phyloP scores from a whole-genome alignment of 2,329 filamentous ascomycete genomes.

The Proliferodiscus dingleyae region DNA sequence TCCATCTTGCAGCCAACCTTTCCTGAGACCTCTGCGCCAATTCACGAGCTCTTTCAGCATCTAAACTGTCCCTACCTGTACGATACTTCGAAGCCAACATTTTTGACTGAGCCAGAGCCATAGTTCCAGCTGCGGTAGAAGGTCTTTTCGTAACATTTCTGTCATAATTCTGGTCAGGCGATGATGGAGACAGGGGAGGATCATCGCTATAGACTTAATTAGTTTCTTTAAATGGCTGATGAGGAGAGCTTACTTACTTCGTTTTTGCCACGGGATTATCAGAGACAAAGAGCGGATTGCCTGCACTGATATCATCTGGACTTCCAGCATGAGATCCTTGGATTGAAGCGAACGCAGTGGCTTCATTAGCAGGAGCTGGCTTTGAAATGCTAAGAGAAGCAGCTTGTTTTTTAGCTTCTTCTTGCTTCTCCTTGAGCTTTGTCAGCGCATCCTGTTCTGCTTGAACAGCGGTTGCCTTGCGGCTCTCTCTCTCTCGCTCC shows the following conservation, averaged over 20 bases:
- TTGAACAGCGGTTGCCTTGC: slow-evolving; percentile 2
- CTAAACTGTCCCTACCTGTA: no score
- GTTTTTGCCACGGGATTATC: no score
- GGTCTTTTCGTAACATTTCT: no score
- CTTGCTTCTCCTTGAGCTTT: slow-evolving; percentile 13
- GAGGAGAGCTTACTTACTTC: not conserved
- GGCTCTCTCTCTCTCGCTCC: slow-evolving; percentile 3
- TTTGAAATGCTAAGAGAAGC: slow-evolving; percentile 13
- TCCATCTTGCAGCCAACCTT: no score
- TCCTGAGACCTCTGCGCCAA: no score
- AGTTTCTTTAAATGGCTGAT: not conserved
- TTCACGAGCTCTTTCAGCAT: no score
- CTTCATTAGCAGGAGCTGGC: not conserved
- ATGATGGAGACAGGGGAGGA: no score
- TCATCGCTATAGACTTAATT: no score
- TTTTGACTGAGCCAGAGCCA: no score
- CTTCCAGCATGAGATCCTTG: not conserved
- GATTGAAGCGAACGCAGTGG: not conserved
- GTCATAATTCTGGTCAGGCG: no score
- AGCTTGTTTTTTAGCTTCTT: slow-evolving; percentile 14
- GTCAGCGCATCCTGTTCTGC: slow-evolving; percentile 7
- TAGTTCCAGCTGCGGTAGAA: no score
- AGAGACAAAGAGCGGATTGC: not conserved
- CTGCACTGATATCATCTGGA: not conserved
- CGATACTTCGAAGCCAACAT: no score